Conservation (phyloP, 2,329 filamentous ascomycete species). For the Botrytis medusae region DNA sequence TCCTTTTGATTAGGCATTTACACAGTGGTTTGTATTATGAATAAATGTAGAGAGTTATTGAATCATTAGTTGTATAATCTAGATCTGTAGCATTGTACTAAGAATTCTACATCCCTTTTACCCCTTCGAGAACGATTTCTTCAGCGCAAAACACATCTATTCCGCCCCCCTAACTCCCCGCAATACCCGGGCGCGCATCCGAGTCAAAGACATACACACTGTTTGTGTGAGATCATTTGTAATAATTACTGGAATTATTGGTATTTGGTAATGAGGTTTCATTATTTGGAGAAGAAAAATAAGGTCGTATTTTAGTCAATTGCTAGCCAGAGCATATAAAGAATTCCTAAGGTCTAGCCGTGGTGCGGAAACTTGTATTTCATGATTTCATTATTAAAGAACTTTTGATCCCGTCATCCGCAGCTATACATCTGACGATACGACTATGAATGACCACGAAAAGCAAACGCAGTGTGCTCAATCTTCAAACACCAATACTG, state of each 20-base stretch:
- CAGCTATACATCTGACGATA: neutral
- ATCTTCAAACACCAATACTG: neutral
- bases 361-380: neutral
- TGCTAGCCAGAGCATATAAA: neutral
- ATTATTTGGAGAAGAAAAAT: neutral
- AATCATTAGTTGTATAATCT: neutral
- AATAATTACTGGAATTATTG: neutral
- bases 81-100: neutral
- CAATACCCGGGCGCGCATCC: constrained; percentile 6
- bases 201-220: neutral
- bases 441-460: neutral
- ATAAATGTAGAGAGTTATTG: neutral
- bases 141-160: neutral
- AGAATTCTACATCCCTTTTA: neutral
- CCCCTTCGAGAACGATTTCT: neutral
- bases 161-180: neutral
- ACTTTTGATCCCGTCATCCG: too few relatives aligned
- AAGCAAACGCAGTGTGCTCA: neutral
- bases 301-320: too few relatives aligned
- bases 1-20: neutral
- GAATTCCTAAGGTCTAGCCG: too few relatives aligned
- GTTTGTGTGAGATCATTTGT: neutral
- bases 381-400: neutral
- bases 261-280: neutral
- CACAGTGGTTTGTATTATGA: neutral